Conservation (phyloP, 257 asterid genomes). For the Nicotiana tomentosiformis region DNA sequence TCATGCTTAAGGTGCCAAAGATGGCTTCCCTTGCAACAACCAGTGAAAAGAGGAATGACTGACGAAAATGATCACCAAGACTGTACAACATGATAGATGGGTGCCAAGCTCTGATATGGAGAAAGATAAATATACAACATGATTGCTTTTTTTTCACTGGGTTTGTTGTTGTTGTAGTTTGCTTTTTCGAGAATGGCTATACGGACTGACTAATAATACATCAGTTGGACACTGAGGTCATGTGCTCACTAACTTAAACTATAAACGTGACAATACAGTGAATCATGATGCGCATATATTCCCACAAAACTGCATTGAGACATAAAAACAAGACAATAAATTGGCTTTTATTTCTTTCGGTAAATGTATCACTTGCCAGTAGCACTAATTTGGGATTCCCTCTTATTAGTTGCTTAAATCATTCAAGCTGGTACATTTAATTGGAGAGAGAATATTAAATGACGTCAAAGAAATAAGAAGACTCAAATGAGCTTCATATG, state of each 20-base stretch:
- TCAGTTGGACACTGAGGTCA: not conserved
- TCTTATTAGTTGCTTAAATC: not conserved
- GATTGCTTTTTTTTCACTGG: no score
- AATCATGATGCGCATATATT: not conserved
- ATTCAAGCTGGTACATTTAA: not conserved
- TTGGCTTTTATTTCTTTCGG: not conserved
- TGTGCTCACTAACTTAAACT: not conserved
- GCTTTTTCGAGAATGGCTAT: not conserved
- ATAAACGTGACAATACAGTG: not conserved
- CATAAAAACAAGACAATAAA: not conserved
- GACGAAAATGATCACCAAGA: not conserved
- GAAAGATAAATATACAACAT: not conserved
- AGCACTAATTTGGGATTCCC: not conserved
- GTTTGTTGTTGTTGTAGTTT: not conserved
- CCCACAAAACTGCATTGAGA: not conserved
- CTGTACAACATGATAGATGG: not conserved
- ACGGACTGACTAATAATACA: not conserved
- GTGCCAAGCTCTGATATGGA: not conserved
- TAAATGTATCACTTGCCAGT: not conserved
- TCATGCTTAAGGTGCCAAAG: slow-evolving; percentile 3
- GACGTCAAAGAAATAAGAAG: not conserved
- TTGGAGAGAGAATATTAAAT: not conserved
- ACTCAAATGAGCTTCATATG: not conserved
- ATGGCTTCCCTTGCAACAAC: not conserved
- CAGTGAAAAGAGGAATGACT: not conserved